Evolutionary conservation across 164 flowering plant species (phyloP).

Genomic region (Hamamelis virginiana): DNA sequence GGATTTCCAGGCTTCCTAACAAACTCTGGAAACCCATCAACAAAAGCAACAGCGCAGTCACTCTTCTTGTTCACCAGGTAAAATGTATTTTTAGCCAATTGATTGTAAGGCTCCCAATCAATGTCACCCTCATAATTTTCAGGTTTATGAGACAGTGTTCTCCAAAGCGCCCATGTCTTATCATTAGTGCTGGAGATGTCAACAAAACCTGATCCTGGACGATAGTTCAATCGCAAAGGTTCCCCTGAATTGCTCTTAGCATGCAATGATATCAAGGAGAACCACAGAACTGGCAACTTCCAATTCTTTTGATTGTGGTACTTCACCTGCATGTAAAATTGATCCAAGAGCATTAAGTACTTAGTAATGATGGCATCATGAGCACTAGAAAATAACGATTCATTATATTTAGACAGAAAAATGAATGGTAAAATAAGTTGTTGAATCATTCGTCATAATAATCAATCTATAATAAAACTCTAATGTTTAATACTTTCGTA

Average conservation of each 20-base stretch:
- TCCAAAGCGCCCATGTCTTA: conserved; percentile 60
- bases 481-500: too few species aligned
- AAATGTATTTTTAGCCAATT: conserved; percentile 41
- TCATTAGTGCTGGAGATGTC: conserved; percentile 63
- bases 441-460: too few species aligned
- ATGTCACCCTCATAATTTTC: conserved; percentile 49
- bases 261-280: conserved; percentile 80
- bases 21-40: conserved; percentile 79
- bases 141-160: conserved; percentile 41
- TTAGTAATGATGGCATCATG: background rate
- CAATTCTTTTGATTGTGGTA: conserved; percentile 55
- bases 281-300: conserved; percentile 51
- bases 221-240: conserved; percentile 60
- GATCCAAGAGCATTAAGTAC: background rate
- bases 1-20: conserved; percentile 84
- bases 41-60: conserved; percentile 66
- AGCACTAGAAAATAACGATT: background rate
- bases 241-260: conserved; percentile 70
- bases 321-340: conserved; percentile 53
- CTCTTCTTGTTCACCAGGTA: conserved; percentile 80
- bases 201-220: conserved; percentile 64
- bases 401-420: too few species aligned
- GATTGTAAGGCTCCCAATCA: conserved; percentile 49
- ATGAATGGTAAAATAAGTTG: too few species aligned
- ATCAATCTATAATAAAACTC: too few species aligned